phyloP scores from a whole-genome alignment of 2,329 filamentous ascomycete species.

The Ophiostoma quercus region DNA sequence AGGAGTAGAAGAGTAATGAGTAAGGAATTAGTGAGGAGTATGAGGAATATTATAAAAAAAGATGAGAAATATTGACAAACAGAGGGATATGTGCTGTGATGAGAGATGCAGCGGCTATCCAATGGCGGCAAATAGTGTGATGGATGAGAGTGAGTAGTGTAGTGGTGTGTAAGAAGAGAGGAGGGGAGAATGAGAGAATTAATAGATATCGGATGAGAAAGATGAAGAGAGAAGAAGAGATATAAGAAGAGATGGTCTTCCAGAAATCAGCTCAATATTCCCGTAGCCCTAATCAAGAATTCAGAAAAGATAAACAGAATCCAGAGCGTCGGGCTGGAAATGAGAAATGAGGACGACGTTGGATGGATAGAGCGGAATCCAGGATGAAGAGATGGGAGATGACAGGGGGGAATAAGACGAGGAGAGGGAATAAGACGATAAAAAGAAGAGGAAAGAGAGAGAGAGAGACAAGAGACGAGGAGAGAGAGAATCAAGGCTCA shows the following conservation, averaged over 20 bases:
- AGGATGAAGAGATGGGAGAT: background rate
- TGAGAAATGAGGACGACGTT: background rate
- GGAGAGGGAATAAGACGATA: background rate
- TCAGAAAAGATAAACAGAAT: background rate
- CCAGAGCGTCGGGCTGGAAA: background rate
- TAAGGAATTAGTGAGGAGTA: background rate
- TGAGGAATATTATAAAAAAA: background rate
- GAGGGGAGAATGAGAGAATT: background rate
- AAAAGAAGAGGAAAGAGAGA: background rate
- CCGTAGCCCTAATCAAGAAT: background rate
- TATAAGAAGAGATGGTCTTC: background rate
- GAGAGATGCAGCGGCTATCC: background rate
- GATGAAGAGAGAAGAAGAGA: background rate
- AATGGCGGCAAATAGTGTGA: background rate
- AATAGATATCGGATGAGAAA: background rate
- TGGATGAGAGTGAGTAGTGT: background rate
- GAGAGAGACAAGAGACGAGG: background rate
- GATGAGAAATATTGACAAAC: background rate
- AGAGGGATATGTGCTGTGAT: conserved; percentile 9
- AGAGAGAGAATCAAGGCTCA: background rate
- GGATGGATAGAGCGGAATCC: background rate
- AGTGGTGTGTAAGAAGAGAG: background rate
- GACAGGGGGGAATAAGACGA: background rate
- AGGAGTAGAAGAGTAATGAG: background rate
- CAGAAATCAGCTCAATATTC: background rate